Evolutionary conservation across 352 stramenopile genomes (phyloP).

Genomic region (Globisporangium carolinianum): DNA sequence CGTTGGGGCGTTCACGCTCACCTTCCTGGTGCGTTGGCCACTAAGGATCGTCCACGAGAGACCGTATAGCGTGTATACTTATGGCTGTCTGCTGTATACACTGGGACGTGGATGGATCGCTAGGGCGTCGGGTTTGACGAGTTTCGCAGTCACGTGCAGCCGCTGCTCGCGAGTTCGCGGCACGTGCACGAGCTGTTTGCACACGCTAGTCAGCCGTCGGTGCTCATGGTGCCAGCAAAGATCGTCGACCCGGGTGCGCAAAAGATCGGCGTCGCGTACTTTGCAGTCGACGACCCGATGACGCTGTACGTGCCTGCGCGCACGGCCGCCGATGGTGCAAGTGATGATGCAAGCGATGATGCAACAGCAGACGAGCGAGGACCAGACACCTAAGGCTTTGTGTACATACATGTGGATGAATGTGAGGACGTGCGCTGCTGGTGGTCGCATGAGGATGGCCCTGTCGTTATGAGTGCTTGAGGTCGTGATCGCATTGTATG

Average conservation of each 20-base stretch:
- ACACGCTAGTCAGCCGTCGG: slow-evolving; percentile 43
- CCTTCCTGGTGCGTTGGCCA: slow-evolving; percentile 36
- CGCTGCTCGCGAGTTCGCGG: slow-evolving; percentile 53
- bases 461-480: too few species aligned
- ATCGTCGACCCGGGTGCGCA: slow-evolving; percentile 22
- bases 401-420: too few species aligned
- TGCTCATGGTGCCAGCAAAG: slow-evolving; percentile 67
- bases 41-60: not conserved
- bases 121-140: slow-evolving; percentile 73
- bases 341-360: not conserved
- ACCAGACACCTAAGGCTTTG: too few species aligned
- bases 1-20: slow-evolving; percentile 47
- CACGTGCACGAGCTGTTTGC: slow-evolving; percentile 43
- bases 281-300: slow-evolving; percentile 48
- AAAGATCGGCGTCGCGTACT: slow-evolving; percentile 40
- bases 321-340: not conserved
- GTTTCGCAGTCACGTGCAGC: slow-evolving; percentile 58
- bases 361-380: too few species aligned
- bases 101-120: not conserved
- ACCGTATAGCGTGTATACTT: not conserved
- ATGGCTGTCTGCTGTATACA: not conserved
- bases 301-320: slow-evolving; percentile 48
- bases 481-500: too few species aligned
- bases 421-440: too few species aligned
- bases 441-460: too few species aligned